Percentiles rank a stretch among this genome's conserved stretches.
These are phyloP conservation scores for Saccharomycopsis phalli DNA, from an alignment of 1,139 yeast species.

Conservation along the genomic window DNA sequence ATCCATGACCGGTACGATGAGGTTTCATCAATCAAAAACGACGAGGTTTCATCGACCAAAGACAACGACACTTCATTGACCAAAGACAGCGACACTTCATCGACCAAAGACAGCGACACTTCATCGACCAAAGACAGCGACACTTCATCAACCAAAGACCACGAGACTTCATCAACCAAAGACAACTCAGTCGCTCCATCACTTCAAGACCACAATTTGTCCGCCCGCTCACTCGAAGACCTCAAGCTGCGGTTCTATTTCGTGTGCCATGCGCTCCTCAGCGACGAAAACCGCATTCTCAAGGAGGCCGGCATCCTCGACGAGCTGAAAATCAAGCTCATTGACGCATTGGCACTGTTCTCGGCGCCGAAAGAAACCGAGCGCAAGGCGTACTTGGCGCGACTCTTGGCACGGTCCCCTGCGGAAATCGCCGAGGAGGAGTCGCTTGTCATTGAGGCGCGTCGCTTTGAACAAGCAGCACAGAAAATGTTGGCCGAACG, in stretches of 20 bases:
- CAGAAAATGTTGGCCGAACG: slow-evolving; percentile 82
- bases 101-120: no score
- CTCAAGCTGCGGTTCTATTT: slow-evolving; percentile 72
- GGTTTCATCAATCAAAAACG: no score
- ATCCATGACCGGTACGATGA: slow-evolving; percentile 67
- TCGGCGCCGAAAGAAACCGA: slow-evolving; percentile 63
- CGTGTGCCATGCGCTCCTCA: slow-evolving; percentile 41
- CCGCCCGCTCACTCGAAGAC: slow-evolving; percentile 48
- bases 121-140: no score
- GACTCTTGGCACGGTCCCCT: slow-evolving; percentile 74
- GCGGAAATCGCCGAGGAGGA: slow-evolving; percentile 98
- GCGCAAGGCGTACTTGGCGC: slow-evolving; percentile 72
- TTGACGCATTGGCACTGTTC: slow-evolving; percentile 46
- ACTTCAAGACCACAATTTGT: neutral
- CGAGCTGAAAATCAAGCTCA: slow-evolving; percentile 40
- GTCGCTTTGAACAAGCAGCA: slow-evolving; percentile 87
- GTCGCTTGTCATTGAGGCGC: slow-evolving; percentile 83
- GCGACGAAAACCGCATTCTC: slow-evolving; percentile 27
- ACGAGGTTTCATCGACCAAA: slow-evolving; percentile 1
- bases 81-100: no score
- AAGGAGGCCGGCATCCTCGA: slow-evolving; percentile 26
- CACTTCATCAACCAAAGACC: neutral
- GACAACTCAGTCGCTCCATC: no score
- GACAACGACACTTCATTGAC: no score
- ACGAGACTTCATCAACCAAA: no score